These are phyloP conservation scores for Pythium folliculosum DNA, from an alignment of 352 stramenopile genomes.

Conservation along the genomic window DNA sequence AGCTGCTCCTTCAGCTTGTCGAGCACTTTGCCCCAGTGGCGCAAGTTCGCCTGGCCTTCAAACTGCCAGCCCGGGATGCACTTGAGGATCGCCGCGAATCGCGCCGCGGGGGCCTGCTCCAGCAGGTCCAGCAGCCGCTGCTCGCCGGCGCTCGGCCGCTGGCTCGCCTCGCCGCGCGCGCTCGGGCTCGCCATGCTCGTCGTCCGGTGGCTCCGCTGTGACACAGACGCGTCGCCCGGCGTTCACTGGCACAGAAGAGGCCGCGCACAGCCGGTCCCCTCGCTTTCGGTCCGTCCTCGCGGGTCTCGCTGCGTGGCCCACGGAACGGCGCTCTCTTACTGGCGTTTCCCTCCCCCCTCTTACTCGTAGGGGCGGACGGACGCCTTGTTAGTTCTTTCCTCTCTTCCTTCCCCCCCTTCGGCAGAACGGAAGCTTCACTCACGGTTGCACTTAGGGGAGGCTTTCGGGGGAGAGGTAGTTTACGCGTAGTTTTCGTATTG, in stretches of 20 bases:
- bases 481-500: constrained; percentile 27
- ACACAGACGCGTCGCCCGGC: background rate
- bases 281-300: too few relatives aligned
- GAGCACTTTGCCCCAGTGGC: constrained; percentile 70
- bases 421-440: too few relatives aligned
- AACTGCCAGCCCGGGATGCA: constrained; percentile 78
- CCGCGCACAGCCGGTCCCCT: too few relatives aligned
- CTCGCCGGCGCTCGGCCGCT: constrained; percentile 52
- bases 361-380: too few relatives aligned
- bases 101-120: constrained; percentile 42
- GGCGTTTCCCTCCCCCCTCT: too few relatives aligned
- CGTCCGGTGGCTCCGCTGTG: constrained; percentile 1
- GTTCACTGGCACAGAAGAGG: background rate
- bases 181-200: constrained; percentile 12
- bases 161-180: constrained; percentile 10
- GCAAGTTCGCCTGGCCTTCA: constrained; percentile 76
- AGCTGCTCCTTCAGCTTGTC: constrained; percentile 56
- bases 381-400: too few relatives aligned
- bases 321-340: too few relatives aligned
- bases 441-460: constrained; percentile 25
- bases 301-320: too few relatives aligned
- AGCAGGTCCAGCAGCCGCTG: constrained; percentile 65
- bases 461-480: constrained; percentile 5
- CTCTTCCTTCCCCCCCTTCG: too few relatives aligned
- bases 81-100: constrained; percentile 58